Evolutionary conservation across 495 filamentous ascomycete genomes (phyloP).

Genomic region (Neurospora sp.): DNA sequence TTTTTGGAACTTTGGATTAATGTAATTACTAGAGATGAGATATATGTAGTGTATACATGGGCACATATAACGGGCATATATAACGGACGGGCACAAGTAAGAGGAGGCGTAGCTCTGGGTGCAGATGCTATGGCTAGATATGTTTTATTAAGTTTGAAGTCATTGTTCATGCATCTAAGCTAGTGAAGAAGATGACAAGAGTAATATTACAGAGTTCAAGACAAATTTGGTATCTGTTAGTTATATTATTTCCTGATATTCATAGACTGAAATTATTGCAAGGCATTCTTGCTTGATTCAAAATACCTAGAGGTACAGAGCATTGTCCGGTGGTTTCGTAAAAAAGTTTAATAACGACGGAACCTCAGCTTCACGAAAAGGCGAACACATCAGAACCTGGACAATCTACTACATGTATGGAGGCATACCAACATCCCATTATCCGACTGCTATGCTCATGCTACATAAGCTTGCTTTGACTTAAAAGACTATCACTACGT

Average conservation of each 20-base stretch:
- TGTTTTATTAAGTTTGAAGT: too few relatives aligned
- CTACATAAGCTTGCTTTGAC: background rate
- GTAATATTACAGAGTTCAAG: background rate
- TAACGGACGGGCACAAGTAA: too few relatives aligned
- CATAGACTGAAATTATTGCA: background rate
- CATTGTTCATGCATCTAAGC: too few relatives aligned
- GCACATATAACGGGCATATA: background rate
- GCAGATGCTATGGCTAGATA: too few relatives aligned
- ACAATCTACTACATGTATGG: background rate
- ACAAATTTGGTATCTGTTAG: background rate
- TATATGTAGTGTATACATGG: background rate
- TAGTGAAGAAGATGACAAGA: too few relatives aligned
- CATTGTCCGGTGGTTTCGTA: background rate
- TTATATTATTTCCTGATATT: background rate
- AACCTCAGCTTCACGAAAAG: background rate
- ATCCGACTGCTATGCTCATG: background rate
- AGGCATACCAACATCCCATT: background rate
- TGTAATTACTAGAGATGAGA: background rate
- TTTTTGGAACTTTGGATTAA: background rate
- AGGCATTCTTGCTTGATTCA: background rate
- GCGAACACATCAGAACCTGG: background rate
- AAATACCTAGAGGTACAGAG: background rate
- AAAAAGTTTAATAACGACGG: background rate
- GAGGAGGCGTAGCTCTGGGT: too few relatives aligned
- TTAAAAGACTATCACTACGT: background rate